Percentiles rank a stretch among this genome's conserved stretches.
Evolutionary conservation across 345 rosid species (phyloP).

Genomic region (Geranium brycei): DNA sequence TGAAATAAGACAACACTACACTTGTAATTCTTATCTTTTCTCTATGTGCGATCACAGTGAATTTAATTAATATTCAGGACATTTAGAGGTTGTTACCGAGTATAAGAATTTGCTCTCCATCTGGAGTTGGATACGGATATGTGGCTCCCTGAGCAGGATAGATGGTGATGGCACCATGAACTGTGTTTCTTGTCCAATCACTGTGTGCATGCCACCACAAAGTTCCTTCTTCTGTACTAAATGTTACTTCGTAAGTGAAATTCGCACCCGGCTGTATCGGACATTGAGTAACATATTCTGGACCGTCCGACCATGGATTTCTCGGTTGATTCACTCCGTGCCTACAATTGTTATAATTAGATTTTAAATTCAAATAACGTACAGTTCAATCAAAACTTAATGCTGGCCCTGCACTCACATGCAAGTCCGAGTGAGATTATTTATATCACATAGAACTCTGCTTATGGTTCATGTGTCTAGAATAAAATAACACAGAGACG

Average conservation of each 20-base stretch:
- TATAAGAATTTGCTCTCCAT: constrained; percentile 1
- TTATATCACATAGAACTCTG: no score
- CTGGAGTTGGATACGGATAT: constrained; percentile 17
- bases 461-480: no score
- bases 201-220: constrained; percentile 38
- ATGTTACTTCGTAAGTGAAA: constrained; percentile 15
- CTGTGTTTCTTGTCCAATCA: constrained; percentile 26
- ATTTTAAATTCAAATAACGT: no score
- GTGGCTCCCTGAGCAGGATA: constrained; percentile 7
- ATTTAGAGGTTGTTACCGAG: not conserved
- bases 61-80: not conserved
- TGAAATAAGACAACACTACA: no score
- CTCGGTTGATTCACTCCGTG: constrained; percentile 22
- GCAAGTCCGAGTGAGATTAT: no score
- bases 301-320: constrained; percentile 22
- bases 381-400: no score
- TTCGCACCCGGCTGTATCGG: constrained; percentile 8
- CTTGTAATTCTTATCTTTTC: not conserved
- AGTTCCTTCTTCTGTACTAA: constrained; percentile 21
- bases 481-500: no score
- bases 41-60: not conserved
- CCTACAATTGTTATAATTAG: not conserved
- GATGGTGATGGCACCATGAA: constrained; percentile 26
- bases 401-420: no score
- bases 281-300: constrained; percentile 20